Evolutionary conservation across 148 eudicot genomes (phyloP), one percentile per base, ranked within the genome.

Genomic region (Nyssa sinensis): DNA sequence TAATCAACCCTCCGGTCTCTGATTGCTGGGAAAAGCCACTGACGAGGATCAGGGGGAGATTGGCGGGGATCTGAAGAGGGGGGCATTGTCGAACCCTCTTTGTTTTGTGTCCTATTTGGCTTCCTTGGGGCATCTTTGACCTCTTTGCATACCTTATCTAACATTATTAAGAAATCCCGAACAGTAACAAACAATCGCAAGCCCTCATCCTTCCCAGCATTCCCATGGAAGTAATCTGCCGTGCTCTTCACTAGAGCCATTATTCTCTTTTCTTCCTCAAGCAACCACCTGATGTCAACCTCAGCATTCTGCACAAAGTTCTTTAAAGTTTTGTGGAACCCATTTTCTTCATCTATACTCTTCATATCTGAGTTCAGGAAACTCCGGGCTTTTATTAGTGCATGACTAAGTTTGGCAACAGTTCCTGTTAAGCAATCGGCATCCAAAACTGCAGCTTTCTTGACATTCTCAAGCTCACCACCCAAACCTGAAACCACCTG

Each of bases 151-250:
- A 73, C 89, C 82, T 89, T 92, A 55, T 88, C 88, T 51, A 92
- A 69, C 70, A 92, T 92, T 65, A 89, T 69, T 68, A 88, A 57
- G 74, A 92, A 92, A 70, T 92, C 92, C 44, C 97, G 79, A 30
- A 91, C 94, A 62, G 85, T 39, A 6, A 86, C 79, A 81, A 91
- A 91, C 65, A 91, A 78, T 31, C 90, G 82, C 72, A 92, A 77
- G 12, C 92, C 94, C 69, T 89, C 97, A 67, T 92, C 97, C 66
- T 90, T 92, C 41, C 89, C 94, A 0, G 97, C 66, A 44, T 73
- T 86, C 59, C 97, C 97, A 79, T 92, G 93, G 80, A 88, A 90
- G 79, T 90, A 92, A 83, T 88, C 97, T 4, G 73, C 91, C 39
- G 94, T 90, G 51, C 73, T 86, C 77, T 88, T 90, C 19, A 87